Conservation (phyloP, 352 stramenopile species). For the Pythium monospermum region DNA sequence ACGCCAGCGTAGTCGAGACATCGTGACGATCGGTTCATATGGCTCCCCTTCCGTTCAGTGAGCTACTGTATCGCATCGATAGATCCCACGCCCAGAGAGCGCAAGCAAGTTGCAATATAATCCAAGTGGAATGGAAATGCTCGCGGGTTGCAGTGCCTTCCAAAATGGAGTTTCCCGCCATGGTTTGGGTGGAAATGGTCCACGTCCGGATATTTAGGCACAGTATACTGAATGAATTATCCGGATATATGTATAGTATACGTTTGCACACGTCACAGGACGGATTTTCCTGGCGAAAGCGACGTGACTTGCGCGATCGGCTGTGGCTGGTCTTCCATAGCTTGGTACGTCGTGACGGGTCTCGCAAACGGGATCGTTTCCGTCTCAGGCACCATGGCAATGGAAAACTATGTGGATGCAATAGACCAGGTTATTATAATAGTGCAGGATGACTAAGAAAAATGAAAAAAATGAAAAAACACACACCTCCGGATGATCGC, state of each 20-base stretch:
- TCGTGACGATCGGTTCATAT: constrained; percentile 19
- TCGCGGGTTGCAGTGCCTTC: neutral
- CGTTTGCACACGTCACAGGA: constrained; percentile 24
- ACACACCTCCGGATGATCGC: constrained; percentile 59
- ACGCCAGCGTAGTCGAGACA: constrained; percentile 55
- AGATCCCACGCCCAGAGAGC: neutral
- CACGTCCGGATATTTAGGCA: constrained; percentile 11
- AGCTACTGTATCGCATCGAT: constrained; percentile 6
- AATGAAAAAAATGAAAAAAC: neutral
- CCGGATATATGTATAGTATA: no score
- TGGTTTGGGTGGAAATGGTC: constrained; percentile 2
- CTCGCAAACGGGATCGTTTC: constrained; percentile 64
- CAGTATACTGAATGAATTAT: constrained; percentile 9
- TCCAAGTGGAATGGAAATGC: neutral
- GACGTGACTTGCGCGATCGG: constrained; percentile 4
- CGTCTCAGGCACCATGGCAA: constrained; percentile 24
- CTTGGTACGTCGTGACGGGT: constrained; percentile 38
- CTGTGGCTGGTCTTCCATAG: constrained; percentile 18
- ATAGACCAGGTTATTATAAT: no score
- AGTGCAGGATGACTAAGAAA: no score
- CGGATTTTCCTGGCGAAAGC: constrained; percentile 16
- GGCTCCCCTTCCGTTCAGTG: no score
- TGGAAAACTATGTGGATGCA: constrained; percentile 37
- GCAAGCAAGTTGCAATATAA: neutral
- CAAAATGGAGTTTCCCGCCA: no score